Percentiles rank a stretch among this genome's conserved stretches.
Evolutionary conservation across 1,284 basidiomycete species (phyloP).

Genomic region (Papiliotrema terrestris): DNA sequence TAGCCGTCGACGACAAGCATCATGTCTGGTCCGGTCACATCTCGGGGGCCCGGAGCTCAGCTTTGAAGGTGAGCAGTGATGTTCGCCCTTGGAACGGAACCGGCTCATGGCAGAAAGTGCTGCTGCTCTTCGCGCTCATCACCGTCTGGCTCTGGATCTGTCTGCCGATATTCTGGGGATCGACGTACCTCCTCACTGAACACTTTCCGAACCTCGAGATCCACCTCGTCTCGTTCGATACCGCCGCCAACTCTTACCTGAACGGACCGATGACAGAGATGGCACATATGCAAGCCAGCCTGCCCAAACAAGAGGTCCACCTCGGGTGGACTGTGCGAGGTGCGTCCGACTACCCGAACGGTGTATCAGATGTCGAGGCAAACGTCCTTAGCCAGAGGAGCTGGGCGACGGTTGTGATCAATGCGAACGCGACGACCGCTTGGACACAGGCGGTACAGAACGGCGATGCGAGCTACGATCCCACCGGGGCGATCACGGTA

Average conservation of each 20-base stretch:
- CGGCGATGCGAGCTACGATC: slow-evolving; percentile 40
- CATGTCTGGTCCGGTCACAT: slow-evolving; percentile 11
- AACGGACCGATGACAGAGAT: slow-evolving; percentile 16
- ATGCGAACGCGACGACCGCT: slow-evolving; percentile 36
- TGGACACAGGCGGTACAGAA: slow-evolving; percentile 23
- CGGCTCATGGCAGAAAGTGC: slow-evolving; percentile 13
- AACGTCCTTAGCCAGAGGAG: slow-evolving; percentile 31
- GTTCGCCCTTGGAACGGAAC: not conserved
- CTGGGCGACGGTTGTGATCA: slow-evolving; percentile 36
- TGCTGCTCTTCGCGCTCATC: slow-evolving; percentile 20
- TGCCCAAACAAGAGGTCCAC: slow-evolving; percentile 19
- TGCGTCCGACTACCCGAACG: slow-evolving; percentile 29
- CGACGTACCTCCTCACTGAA: slow-evolving; percentile 26
- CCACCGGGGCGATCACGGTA: slow-evolving; percentile 32
- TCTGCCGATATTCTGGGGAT: slow-evolving; percentile 44
- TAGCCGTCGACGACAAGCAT: slow-evolving; percentile 15
- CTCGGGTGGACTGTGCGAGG: slow-evolving; percentile 27
- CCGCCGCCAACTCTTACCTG: slow-evolving; percentile 14
- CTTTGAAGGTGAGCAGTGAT: slow-evolving; percentile 16
- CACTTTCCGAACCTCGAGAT: slow-evolving; percentile 27
- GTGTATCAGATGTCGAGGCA: slow-evolving; percentile 22
- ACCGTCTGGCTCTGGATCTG: slow-evolving; percentile 35
- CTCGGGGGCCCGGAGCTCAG: slow-evolving; percentile 9
- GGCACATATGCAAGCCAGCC: slow-evolving; percentile 8
- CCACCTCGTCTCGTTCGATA: slow-evolving; percentile 33